Evolutionary conservation across 2,329 filamentous ascomycete genomes (phyloP).

Genomic region (Diaporthe longicolla): DNA sequence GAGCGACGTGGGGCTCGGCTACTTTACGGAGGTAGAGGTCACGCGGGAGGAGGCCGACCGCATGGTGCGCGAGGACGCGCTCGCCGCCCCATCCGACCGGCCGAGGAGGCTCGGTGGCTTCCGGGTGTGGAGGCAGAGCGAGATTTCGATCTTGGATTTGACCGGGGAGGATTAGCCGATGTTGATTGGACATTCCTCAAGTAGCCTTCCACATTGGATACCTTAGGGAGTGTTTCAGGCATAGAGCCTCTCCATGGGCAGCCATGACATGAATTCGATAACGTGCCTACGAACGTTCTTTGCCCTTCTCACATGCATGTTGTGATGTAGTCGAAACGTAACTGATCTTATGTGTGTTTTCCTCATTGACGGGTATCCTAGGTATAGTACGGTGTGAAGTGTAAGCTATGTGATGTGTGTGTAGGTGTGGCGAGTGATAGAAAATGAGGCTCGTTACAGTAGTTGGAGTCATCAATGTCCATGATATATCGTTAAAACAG

Average conservation of each 20-base stretch:
- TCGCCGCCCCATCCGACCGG: background rate
- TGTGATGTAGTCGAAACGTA: background rate
- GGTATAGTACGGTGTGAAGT: conserved; percentile 41
- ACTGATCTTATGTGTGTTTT: conserved; percentile 19
- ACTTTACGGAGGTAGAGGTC: conserved; percentile 48
- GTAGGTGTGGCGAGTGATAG: background rate
- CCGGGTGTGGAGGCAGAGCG: conserved; percentile 45
- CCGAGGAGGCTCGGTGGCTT: background rate
- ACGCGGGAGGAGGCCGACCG: conserved; percentile 46
- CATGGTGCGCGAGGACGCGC: conserved; percentile 29
- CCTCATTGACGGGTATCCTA: conserved; percentile 42
- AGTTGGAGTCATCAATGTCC: conserved; percentile 36
- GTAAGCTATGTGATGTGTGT: conserved; percentile 34
- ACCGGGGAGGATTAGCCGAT: conserved; percentile 45
- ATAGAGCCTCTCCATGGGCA: background rate
- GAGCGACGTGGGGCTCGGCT: conserved; percentile 47
- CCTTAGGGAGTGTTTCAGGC: background rate
- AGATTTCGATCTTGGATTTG: conserved; percentile 46
- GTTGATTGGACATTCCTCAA: background rate
- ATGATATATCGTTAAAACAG: conserved; percentile 44
- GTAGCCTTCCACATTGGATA: background rate
- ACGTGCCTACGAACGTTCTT: background rate
- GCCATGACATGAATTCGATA: background rate
- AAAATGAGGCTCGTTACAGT: conserved; percentile 37
- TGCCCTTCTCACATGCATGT: background rate